phyloP scores from a whole-genome alignment of 2,329 filamentous ascomycete species.

The Ascochyta pisi region DNA sequence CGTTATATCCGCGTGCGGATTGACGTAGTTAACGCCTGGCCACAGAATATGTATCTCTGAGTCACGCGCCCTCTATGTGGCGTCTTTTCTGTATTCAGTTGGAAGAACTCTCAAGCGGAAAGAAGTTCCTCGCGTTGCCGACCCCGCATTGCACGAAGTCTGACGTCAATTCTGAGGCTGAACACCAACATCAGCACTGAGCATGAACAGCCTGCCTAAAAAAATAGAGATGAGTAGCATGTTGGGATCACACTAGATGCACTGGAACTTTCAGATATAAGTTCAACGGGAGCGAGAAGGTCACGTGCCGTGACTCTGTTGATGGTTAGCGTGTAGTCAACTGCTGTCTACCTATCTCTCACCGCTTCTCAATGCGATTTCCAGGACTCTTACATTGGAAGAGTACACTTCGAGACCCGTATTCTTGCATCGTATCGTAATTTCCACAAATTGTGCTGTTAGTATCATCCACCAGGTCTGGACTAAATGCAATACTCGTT shows the following conservation, averaged over 20 bases:
- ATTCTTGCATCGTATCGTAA: no score
- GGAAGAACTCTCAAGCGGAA: not conserved
- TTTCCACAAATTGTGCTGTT: no score
- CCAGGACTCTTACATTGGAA: no score
- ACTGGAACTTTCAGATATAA: no score
- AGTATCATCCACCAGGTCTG: no score
- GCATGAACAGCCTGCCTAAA: not conserved
- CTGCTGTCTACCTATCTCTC: not conserved
- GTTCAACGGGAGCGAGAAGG: not conserved
- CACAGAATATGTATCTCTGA: not conserved
- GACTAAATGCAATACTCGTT: no score
- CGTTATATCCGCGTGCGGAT: constrained; percentile 16
- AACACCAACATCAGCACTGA: not conserved
- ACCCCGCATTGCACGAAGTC: not conserved
- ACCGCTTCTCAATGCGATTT: not conserved
- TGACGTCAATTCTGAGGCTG: constrained; percentile 7
- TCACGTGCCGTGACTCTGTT: not conserved
- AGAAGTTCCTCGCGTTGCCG: not conserved
- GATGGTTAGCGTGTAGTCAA: not conserved
- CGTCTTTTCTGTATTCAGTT: not conserved
- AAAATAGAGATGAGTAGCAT: no score
- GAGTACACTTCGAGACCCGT: no score
- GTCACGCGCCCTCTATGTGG: not conserved
- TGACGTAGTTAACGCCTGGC: not conserved
- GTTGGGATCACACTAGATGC: no score